These are phyloP conservation scores for Dianthus caryophyllus DNA, from an alignment of 148 eudicot species.

Conservation along the genomic window DNA sequence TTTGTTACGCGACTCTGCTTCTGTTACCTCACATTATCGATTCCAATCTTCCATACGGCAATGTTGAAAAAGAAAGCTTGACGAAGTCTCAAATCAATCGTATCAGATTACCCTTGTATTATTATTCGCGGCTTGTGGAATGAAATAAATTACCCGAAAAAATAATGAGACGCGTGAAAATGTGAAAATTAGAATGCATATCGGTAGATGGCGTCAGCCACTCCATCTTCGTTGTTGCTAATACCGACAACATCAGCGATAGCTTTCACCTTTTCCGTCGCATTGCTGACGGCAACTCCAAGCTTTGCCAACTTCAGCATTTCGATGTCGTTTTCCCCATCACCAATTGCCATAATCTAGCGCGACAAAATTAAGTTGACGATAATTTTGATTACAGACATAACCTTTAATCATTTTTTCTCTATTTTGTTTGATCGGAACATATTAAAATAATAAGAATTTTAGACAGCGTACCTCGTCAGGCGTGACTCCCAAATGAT, in stretches of 20 bases:
- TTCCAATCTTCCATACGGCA: too few species aligned
- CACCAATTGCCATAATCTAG: constrained; percentile 49
- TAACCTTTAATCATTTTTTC: too few species aligned
- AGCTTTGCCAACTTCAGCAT: constrained; percentile 84
- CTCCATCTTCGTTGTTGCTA: constrained; percentile 95
- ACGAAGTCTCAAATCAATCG: neutral
- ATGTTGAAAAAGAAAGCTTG: neutral
- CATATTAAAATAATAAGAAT: neutral
- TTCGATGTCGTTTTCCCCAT: constrained; percentile 93
- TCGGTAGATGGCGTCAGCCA: constrained; percentile 87
- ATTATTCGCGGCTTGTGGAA: neutral
- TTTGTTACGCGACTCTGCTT: too few species aligned
- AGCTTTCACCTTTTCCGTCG: constrained; percentile 77
- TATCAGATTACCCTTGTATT: neutral
- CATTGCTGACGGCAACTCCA: constrained; percentile 87
- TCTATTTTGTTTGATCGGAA: too few species aligned
- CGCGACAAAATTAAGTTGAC: neutral
- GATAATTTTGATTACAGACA: too few species aligned
- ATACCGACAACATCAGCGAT: constrained; percentile 64
- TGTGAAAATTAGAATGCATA: constrained; percentile 60
- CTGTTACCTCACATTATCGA: neutral
- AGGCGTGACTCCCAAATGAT: constrained; percentile 68
- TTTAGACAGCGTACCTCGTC: constrained; percentile 46
- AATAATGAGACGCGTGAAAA: neutral
- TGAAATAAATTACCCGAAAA: neutral